A percentile compares a stretch with the other conserved stretches of the same genome.
Conservation (phyloP, 768 basidiomycete species). For the Sistotremastrum niveocremeum region DNA sequence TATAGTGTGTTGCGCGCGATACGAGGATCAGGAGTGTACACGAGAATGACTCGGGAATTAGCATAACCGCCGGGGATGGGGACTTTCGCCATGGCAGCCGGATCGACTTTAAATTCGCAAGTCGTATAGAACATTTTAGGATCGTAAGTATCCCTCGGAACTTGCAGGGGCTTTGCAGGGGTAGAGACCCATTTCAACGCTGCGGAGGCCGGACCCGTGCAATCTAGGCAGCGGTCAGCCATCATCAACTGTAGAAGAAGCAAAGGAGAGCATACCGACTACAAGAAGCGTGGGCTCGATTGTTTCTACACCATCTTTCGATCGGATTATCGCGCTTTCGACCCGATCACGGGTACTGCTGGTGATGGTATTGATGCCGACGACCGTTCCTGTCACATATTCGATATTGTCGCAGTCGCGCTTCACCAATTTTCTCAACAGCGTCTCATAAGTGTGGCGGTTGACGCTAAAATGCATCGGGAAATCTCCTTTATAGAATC, state of each 20-base stretch:
- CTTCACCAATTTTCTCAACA: conserved; percentile 10
- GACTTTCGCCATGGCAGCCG: conserved; percentile 2
- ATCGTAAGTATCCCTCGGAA: conserved; percentile 7
- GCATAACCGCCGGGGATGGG: conserved; percentile 6
- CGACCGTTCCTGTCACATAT: conserved; percentile 12
- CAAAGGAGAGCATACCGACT: conserved; percentile 7
- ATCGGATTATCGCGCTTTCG: conserved; percentile 6
- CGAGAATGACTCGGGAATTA: background rate
- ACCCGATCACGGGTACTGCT: background rate
- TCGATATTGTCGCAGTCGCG: conserved; percentile 8
- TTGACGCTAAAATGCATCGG: conserved; percentile 3
- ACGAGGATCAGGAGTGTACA: conserved; percentile 1
- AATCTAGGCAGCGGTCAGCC: conserved; percentile 7
- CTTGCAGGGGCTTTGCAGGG: background rate
- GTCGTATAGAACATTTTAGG: conserved; percentile 11
- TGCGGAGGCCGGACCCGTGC: conserved; percentile 12
- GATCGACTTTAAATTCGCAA: conserved; percentile 6
- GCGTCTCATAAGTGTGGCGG: conserved; percentile 9
- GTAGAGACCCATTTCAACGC: conserved; percentile 10
- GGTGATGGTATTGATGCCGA: conserved; percentile 1
- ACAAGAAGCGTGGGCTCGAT: conserved; percentile 8
- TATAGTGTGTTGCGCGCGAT: conserved; percentile 4
- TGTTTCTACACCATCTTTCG: background rate
- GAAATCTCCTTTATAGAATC: background rate
- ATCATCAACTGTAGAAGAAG: background rate